phyloP scores from a whole-genome alignment of 805 yeast genomes.

The Candida ponderosae region DNA sequence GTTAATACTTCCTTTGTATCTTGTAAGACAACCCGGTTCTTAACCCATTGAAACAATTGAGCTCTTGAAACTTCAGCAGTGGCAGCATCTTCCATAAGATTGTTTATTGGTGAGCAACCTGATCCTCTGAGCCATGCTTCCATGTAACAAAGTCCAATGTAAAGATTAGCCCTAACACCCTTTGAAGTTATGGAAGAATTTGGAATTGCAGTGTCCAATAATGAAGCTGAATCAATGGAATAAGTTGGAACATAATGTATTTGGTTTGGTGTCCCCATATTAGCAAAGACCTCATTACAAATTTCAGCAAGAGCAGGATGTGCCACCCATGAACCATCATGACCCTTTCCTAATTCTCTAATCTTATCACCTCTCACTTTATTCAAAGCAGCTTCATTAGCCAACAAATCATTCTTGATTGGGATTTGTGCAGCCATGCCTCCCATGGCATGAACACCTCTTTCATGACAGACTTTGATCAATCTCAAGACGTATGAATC shows the following conservation, averaged over 20 bases:
- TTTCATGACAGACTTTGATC: conserved; percentile 65
- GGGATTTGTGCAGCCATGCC: conserved; percentile 91
- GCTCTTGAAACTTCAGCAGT: conserved; percentile 84
- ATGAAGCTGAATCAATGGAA: conserved; percentile 44
- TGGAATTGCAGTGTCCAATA: conserved; percentile 57
- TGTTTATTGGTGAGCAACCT: conserved; percentile 82
- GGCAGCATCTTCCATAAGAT: conserved; percentile 86
- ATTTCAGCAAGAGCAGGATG: conserved; percentile 76
- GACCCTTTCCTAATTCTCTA: conserved; percentile 71
- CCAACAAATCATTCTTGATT: conserved; percentile 59
- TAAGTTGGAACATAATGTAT: conserved; percentile 31
- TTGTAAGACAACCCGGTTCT: conserved; percentile 53
- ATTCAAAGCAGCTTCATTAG: conserved; percentile 60
- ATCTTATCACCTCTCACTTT: conserved; percentile 70
- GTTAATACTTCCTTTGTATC: conserved; percentile 54
- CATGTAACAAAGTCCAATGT: conserved; percentile 72
- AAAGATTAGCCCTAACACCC: conserved; percentile 65
- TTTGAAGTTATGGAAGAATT: conserved; percentile 57
- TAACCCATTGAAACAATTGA: conserved; percentile 79
- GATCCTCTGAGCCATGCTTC: conserved; percentile 82
- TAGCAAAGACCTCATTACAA: conserved; percentile 64
- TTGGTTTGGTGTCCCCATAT: conserved; percentile 82
- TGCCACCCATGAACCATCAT: conserved; percentile 88
- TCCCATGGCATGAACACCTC: conserved; percentile 84
- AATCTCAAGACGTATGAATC: conserved; percentile 65